Conservation (phyloP, 2,329 filamentous ascomycete genomes). For the Thielaviopsis punctulata region DNA sequence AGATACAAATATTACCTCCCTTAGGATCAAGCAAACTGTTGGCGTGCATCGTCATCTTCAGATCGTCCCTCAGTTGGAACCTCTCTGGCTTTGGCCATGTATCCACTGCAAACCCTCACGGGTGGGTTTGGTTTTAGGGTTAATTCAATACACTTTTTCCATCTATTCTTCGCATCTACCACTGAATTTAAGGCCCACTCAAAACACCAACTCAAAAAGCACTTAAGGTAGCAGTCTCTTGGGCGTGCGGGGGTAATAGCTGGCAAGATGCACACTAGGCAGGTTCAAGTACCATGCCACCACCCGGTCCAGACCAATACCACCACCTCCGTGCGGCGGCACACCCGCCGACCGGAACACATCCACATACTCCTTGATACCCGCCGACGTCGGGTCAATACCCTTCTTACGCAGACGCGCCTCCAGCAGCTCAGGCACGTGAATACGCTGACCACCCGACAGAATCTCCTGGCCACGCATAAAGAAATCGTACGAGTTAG, state of each 20-base stretch:
- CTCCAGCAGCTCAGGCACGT: constrained; percentile 59
- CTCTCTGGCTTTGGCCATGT: too few species aligned
- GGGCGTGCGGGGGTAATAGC: constrained; percentile 41
- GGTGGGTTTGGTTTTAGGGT: too few species aligned
- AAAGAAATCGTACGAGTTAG: constrained; percentile 66
- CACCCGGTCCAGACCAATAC: constrained; percentile 78
- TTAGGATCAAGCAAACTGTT: too few species aligned
- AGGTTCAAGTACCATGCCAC: constrained; percentile 47
- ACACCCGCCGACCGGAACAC: constrained; percentile 67
- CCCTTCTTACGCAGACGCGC: constrained; percentile 63
- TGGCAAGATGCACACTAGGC: constrained; percentile 40
- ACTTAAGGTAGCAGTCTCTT: constrained; percentile 37
- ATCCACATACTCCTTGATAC: constrained; percentile 82
- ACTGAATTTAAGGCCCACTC: too few species aligned
- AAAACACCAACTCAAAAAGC: too few species aligned
- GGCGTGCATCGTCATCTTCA: background rate
- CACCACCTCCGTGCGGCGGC: constrained; percentile 79
- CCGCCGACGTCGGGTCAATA: constrained; percentile 53
- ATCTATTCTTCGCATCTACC: too few species aligned
- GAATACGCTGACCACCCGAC: constrained; percentile 80
- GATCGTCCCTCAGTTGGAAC: background rate
- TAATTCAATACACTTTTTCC: too few species aligned
- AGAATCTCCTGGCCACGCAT: constrained; percentile 86
- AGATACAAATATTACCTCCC: too few species aligned
- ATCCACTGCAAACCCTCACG: too few species aligned